Evolutionary conservation across 768 basidiomycete genomes (phyloP).

Genomic region (Paxillus rubicundulus): DNA sequence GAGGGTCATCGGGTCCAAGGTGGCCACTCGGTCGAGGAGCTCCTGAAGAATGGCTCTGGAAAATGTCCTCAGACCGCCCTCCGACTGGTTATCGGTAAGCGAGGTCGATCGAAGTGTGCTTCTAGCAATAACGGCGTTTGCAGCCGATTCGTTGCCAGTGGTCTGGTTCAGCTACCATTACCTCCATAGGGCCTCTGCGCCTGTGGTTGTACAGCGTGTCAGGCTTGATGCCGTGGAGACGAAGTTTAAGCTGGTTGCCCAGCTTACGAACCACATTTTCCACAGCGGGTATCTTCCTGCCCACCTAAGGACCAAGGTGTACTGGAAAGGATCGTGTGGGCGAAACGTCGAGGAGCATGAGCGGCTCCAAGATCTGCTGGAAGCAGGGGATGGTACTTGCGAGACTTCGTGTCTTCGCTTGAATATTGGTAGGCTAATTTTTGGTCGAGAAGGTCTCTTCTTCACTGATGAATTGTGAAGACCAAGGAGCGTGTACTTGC

Average conservation of each 20-base stretch:
- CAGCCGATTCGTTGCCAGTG: conserved; percentile 40
- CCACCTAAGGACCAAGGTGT: conserved; percentile 37
- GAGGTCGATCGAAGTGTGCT: neutral
- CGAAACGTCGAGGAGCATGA: conserved; percentile 28
- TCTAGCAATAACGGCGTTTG: neutral
- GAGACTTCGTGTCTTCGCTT: conserved; percentile 19
- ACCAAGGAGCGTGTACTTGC: conserved; percentile 8
- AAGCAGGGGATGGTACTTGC: conserved; percentile 12
- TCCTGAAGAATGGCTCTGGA: conserved; percentile 37
- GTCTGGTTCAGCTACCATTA: conserved; percentile 48
- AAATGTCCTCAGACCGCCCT: conserved; percentile 44
- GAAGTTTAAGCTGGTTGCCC: conserved; percentile 41
- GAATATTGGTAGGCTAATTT: conserved; percentile 16
- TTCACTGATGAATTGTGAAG: neutral
- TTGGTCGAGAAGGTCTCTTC: neutral
- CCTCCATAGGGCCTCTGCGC: conserved; percentile 29
- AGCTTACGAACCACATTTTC: conserved; percentile 50
- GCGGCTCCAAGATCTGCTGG: conserved; percentile 23
- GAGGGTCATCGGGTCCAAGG: conserved; percentile 38
- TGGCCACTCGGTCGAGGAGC: conserved; percentile 36
- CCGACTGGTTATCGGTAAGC: conserved; percentile 45
- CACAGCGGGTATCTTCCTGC: conserved; percentile 35
- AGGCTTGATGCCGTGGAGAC: conserved; percentile 34
- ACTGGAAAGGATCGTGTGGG: conserved; percentile 42
- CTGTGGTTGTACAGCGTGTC: conserved; percentile 42